Base-by-base conservation (phyloP, 2,329 filamentous ascomycete genomes). In the Lasiodiplodia sp. region DNA sequence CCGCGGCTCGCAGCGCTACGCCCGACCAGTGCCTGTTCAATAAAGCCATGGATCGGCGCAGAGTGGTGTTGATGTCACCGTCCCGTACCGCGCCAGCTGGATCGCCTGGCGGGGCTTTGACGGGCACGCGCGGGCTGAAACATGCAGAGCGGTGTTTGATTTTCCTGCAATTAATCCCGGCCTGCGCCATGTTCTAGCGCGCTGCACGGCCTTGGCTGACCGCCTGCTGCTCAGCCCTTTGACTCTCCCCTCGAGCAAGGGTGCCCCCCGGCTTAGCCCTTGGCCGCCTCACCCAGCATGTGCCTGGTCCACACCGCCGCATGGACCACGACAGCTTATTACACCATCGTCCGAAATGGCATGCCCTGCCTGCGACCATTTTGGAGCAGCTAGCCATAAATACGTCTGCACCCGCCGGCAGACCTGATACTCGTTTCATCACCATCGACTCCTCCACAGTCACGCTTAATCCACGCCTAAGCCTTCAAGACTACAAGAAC, bases 81-180 rank as follows among this genome's bases (percentile, higher is more conserved):
- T 44, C 57, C 58, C 58, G 58, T 49, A 47, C 37, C 40, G 58
- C 25, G 57, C 44, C 44, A 47, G 44, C 44, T 47, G 64, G 60
- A 64, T 64, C 60, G 58, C 40, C 58, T 38, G 40, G 58, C 58
- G 64, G 73, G 73, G 73, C 70, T 71, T 74, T 72, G 70, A 72
- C 75, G 73, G 77, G 79, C 78, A 79, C 78, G 77, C 79, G 78
- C 76, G 70, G 73, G 75, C 75, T 80, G 78, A 80, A 80, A 79
- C 78, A 75, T 74, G 73, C 73, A 71, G 71, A 72, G 73, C 73
- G 73, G 72, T 75, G 62, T 68, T 55, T 63, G 74, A 76, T 71
- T 72, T 77, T 77, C 76, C 78, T 72, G 60, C 47, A 64, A 64
- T 64, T 64, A 64, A 64, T 64, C 47, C 60, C 47, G 47, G 60